A percentile compares a stretch with the other conserved stretches of the same genome.
Evolutionary conservation across 2,329 filamentous ascomycete genomes (phyloP).

Genomic region (Nectriaceae sp.): DNA sequence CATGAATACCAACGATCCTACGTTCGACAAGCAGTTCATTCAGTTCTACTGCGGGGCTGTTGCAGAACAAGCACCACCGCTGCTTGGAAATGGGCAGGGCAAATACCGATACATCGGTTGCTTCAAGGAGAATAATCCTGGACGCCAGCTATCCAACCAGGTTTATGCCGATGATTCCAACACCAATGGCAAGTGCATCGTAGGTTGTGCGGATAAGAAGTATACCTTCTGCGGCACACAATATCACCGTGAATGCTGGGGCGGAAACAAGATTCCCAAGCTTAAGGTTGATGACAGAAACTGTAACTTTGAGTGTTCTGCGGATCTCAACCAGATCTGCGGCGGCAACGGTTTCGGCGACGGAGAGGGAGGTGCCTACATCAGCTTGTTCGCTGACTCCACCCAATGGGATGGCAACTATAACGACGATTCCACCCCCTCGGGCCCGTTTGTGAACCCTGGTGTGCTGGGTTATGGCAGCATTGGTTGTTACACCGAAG

Average conservation of each 20-base stretch:
- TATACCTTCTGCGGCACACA: constrained; percentile 50
- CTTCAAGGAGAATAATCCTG: constrained; percentile 57
- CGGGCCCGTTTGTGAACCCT: constrained; percentile 35
- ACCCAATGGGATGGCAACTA: constrained; percentile 16
- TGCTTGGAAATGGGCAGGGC: constrained; percentile 44
- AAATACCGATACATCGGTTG: constrained; percentile 57
- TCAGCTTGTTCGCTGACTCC: constrained; percentile 50
- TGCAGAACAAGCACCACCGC: constrained; percentile 53
- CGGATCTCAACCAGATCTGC: constrained; percentile 52
- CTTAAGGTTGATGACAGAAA: constrained; percentile 45
- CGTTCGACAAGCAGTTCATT: constrained; percentile 53
- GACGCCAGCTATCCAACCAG: constrained; percentile 49
- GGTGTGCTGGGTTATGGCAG: constrained; percentile 37
- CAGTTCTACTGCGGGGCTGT: constrained; percentile 54
- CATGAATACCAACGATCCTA: constrained; percentile 57
- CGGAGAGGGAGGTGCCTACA: constrained; percentile 38
- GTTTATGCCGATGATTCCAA: constrained; percentile 43
- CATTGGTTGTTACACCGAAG: constrained; percentile 43
- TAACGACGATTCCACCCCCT: constrained; percentile 11
- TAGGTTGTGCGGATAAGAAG: constrained; percentile 38
- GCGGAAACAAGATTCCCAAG: constrained; percentile 48
- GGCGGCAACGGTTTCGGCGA: constrained; percentile 49
- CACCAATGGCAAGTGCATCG: constrained; percentile 48
- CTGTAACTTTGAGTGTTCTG: constrained; percentile 55
- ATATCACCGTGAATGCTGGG: constrained; percentile 57